Percentiles rank a stretch among this genome's conserved stretches.
phyloP scores from a whole-genome alignment of 352 stramenopile genomes.

The Globisporangium sylvaticum region DNA sequence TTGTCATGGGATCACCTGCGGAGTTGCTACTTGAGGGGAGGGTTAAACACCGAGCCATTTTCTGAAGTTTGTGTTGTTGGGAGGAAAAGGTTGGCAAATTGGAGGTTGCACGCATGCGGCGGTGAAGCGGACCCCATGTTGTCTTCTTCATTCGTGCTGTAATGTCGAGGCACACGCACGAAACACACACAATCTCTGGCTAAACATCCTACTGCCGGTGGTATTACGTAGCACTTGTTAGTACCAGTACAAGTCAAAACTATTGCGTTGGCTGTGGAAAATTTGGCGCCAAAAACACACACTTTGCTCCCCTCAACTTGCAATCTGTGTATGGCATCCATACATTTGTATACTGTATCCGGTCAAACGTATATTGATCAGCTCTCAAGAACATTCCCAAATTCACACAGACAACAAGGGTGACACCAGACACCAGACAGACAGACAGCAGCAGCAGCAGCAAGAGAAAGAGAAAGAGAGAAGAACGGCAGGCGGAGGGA shows the following conservation, averaged over 20 bases:
- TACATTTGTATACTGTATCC: background rate
- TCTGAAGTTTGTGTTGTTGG: constrained; percentile 4
- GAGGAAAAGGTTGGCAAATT: background rate
- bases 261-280: background rate
- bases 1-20: constrained; percentile 2
- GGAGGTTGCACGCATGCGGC: background rate
- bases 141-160: background rate
- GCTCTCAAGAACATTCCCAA: background rate
- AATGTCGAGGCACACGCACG: too few species aligned
- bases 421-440: background rate
- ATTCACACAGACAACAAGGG: background rate
- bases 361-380: background rate
- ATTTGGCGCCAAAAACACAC: background rate
- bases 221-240: too few species aligned
- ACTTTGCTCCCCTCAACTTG: background rate
- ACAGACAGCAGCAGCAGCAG: too few species aligned
- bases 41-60: background rate
- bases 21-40: constrained; percentile 8
- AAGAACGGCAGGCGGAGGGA: background rate
- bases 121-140: background rate
- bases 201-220: background rate
- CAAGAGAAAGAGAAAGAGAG: background rate
- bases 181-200: background rate
- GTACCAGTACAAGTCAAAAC: too few species aligned
- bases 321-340: background rate